Evolutionary conservation across 495 filamentous ascomycete genomes (phyloP).

Genomic region (Podospora pseudocomata): DNA sequence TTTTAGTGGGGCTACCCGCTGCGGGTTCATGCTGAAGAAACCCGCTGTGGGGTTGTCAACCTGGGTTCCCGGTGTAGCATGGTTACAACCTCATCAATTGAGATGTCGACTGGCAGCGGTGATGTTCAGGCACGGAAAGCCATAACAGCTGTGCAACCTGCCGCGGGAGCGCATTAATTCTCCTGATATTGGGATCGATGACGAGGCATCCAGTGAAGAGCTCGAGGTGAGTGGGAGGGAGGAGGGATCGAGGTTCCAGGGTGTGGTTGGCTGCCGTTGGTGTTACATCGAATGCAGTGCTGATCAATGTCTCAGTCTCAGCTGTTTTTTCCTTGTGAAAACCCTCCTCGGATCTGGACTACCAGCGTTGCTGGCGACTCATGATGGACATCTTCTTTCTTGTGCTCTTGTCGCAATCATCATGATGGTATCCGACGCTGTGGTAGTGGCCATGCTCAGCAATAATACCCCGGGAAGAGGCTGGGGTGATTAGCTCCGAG

Average conservation of each 20-base stretch:
- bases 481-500: not conserved
- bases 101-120: not conserved
- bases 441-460: not conserved
- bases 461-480: not conserved
- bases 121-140: not conserved
- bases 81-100: not conserved
- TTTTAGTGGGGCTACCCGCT: not conserved
- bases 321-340: slow-evolving; percentile 1
- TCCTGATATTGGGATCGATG: not conserved
- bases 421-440: not conserved
- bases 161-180: not conserved
- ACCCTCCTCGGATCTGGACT: not conserved
- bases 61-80: not conserved
- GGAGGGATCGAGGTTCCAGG: not conserved
- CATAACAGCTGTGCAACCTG: not conserved
- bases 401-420: not conserved
- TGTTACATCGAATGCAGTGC: slow-evolving; percentile 1
- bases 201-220: not conserved
- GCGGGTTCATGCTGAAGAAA: not conserved
- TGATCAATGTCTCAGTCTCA: slow-evolving; percentile 18
- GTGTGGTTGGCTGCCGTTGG: not conserved
- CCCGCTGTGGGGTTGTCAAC: not conserved
- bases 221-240: not conserved
- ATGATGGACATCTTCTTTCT: not conserved
- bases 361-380: not conserved